Conservation (phyloP, 495 filamentous ascomycete species). For the Neurospora cerealis region DNA sequence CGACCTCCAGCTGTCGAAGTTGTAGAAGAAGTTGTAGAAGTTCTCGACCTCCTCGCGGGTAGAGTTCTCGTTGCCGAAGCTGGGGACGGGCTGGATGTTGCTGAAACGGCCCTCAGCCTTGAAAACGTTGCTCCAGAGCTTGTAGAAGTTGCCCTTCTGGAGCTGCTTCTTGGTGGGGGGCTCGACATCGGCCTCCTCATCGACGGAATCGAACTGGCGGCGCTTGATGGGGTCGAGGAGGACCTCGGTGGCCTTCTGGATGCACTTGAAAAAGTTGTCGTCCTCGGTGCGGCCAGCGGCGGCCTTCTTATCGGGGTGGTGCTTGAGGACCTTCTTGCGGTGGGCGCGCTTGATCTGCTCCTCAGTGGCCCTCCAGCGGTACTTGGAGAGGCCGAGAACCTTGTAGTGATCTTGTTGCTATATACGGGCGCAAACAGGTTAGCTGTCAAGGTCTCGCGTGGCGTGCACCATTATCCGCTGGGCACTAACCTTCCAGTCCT, state of each 20-base stretch:
- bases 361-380: constrained; percentile 84
- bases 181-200: constrained; percentile 84
- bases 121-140: constrained; percentile 81
- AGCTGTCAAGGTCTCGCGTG: constrained; percentile 1
- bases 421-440: constrained; percentile 15
- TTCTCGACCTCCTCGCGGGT: constrained; percentile 78
- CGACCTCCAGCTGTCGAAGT: constrained; percentile 93
- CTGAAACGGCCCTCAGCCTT: constrained; percentile 87
- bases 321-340: constrained; percentile 97
- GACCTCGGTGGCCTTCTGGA: constrained; percentile 94
- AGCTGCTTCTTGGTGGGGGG: constrained; percentile 83
- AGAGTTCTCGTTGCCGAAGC: constrained; percentile 74
- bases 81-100: constrained; percentile 75
- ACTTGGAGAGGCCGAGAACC: constrained; percentile 84
- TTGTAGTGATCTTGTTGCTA: constrained; percentile 96
- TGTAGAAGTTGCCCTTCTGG: constrained; percentile 83
- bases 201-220: constrained; percentile 92
- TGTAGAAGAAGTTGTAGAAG: constrained; percentile 99
- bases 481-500: constrained; percentile 89
- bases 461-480: background rate
- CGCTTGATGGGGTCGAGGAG: constrained; percentile 87
- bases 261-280: constrained; percentile 99
- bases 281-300: constrained; percentile 79
- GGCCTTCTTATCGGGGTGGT: constrained; percentile 98
- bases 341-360: constrained; percentile 98